These are phyloP conservation scores for Amauroascus verrucosus DNA, from an alignment of 2,329 filamentous ascomycete species.

Conservation along the genomic window DNA sequence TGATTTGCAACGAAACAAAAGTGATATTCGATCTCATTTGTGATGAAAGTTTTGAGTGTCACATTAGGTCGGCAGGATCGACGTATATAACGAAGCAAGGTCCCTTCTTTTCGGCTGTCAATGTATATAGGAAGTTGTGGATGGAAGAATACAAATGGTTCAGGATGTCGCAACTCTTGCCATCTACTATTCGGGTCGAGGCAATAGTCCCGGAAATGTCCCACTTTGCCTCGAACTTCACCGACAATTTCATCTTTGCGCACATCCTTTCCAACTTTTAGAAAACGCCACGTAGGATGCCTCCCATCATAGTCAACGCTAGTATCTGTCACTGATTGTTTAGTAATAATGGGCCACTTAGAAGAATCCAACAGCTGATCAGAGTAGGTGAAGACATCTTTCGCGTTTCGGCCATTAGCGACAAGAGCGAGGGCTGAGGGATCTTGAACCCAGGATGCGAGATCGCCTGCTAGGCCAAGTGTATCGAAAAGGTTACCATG, in stretches of 20 bases:
- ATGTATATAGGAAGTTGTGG: constrained; percentile 83
- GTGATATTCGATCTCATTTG: constrained; percentile 67
- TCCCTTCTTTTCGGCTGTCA: constrained; percentile 81
- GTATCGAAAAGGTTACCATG: constrained; percentile 69
- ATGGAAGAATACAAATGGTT: constrained; percentile 77
- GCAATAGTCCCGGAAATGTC: constrained; percentile 63
- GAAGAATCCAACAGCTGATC: constrained; percentile 47
- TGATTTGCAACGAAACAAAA: constrained; percentile 86
- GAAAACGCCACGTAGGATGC: constrained; percentile 57
- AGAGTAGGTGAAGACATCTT: constrained; percentile 60
- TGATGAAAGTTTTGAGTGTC: constrained; percentile 75
- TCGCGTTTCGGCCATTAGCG: constrained; percentile 50
- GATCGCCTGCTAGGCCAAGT: constrained; percentile 61
- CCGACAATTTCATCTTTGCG: constrained; percentile 48
- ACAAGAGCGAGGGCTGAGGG: constrained; percentile 57
- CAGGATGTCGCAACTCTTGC: constrained; percentile 49
- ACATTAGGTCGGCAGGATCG: constrained; percentile 87
- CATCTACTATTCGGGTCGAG: constrained; percentile 56
- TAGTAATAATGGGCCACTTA: constrained; percentile 43
- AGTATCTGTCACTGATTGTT: constrained; percentile 44
- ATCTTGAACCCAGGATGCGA: constrained; percentile 71
- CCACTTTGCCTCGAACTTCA: constrained; percentile 69
- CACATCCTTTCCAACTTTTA: constrained; percentile 44
- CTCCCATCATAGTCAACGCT: constrained; percentile 43
- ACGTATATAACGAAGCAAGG: constrained; percentile 74